Base-by-base conservation (phyloP, 208 protist genomes). In the Vickermania ingenoplastis region DNA sequence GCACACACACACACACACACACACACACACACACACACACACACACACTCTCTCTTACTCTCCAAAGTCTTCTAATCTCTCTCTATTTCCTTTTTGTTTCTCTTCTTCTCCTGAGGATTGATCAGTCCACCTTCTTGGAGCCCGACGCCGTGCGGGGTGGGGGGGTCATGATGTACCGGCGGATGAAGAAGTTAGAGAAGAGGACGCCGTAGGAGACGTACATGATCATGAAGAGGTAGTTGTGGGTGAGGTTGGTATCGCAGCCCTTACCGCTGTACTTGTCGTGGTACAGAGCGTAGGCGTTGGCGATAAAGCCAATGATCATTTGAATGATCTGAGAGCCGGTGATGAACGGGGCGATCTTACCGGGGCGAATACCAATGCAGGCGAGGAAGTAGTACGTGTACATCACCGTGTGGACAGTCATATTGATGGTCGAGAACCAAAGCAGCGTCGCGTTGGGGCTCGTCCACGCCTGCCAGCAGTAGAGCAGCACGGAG, bases 371-470 rank as follows among this genome's bases (percentile, higher is more conserved):
- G 72, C 79, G 75, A 41, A 77, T 31, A 28, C 86, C 81, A 31
- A 72, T 73, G 1, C 76, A 77, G 63, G 77, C 81, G 17, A 95
- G 23, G 50, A 80, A 82, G 66, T 97, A 98, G 73, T 97, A 98
- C 3, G 75, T 71, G 73, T 98, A 98, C 94, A 97, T 97, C 74
- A 97, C 77, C 2, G 89, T 67, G 76, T 97, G 96, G 21, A 97
- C 93, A 21, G 55, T 77, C 60, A 90, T 86, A 71, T 98, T 98
- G 91, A 97, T 97, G 14, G 80, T 69, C 24, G 83, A 73, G 61
- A 97, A 98, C 59, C 77, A 62, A 30, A 62, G 61, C 60, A 91
- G 81, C 0, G 73, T 80, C 1, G 65, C 68, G 66, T 75, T 83
- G 0, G 66, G 36, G 1, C 52, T 65, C 31, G 67, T 25, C 11